Percentiles rank a stretch among this genome's conserved stretches.
These are phyloP conservation scores for Suillus subluteus DNA, from an alignment of 768 basidiomycete species.

Conservation along the genomic window DNA sequence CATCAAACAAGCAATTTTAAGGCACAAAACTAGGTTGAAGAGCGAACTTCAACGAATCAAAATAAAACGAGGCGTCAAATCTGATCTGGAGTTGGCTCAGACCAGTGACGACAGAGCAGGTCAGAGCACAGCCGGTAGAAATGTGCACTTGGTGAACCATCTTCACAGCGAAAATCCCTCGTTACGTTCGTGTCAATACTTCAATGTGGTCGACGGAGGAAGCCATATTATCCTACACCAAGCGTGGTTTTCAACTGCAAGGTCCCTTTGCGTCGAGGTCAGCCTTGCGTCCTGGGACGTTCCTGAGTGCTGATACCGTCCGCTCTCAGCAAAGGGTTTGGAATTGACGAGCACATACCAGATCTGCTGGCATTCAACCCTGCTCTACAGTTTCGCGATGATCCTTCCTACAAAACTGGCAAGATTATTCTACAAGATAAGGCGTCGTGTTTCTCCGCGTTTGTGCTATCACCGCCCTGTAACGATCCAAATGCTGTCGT, in stretches of 20 bases:
- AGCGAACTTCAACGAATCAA: conserved; percentile 88
- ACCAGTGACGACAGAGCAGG: conserved; percentile 66
- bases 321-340: conserved; percentile 59
- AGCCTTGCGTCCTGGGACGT: conserved; percentile 20
- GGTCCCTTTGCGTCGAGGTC: conserved; percentile 60
- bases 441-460: conserved; percentile 95
- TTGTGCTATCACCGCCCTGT: conserved; percentile 77
- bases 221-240: conserved; percentile 59
- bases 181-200: conserved; percentile 87
- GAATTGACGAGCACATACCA: conserved; percentile 78
- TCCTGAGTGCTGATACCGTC: background rate
- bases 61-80: conserved; percentile 70
- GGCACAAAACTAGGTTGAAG: conserved; percentile 87
- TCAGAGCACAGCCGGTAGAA: conserved; percentile 30
- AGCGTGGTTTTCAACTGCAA: conserved; percentile 56
- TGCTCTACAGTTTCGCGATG: conserved; percentile 63
- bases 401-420: conserved; percentile 73
- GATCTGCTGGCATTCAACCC: conserved; percentile 82
- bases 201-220: conserved; percentile 66
- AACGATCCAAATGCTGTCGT: conserved; percentile 53
- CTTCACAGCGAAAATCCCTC: conserved; percentile 65
- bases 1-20: conserved; percentile 82
- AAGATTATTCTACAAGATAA: conserved; percentile 96
- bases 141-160: background rate
- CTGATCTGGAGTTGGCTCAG: conserved; percentile 66